Evolutionary conservation across 2,329 filamentous ascomycete species (phyloP).

Genomic region (Aspergillus sp.): DNA sequence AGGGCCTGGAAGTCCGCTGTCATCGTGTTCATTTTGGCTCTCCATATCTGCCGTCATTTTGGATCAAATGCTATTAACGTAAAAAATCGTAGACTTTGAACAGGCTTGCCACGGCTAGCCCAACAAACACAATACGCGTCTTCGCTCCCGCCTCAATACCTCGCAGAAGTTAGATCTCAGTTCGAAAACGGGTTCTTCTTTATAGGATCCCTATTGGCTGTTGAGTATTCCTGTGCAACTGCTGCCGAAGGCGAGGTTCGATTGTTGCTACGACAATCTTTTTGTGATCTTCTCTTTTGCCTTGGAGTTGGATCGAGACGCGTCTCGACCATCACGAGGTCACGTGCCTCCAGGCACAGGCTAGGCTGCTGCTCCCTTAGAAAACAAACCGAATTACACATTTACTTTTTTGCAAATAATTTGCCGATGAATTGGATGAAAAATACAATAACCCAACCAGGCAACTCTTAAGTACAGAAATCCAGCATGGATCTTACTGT

Average conservation of each 20-base stretch:
- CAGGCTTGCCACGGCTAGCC: background rate
- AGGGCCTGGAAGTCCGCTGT: slow-evolving; percentile 72
- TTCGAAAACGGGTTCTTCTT: background rate
- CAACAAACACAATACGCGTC: slow-evolving; percentile 18
- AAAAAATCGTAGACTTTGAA: background rate
- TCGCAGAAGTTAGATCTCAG: background rate
- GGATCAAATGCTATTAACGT: background rate
- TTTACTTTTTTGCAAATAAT: background rate
- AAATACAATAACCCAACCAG: background rate
- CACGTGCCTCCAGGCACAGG: slow-evolving; percentile 29
- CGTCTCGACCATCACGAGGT: slow-evolving; percentile 37
- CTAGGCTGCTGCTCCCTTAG: slow-evolving; percentile 11
- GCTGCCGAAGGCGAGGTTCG: background rate
- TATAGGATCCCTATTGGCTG: background rate
- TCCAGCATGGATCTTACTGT: slow-evolving; percentile 1
- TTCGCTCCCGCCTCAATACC: slow-evolving; percentile 4
- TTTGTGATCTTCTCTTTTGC: background rate
- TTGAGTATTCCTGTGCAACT: background rate
- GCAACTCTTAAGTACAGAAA: background rate
- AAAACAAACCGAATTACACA: background rate
- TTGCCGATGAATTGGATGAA: background rate
- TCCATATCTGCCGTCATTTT: slow-evolving; percentile 55
- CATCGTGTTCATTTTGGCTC: slow-evolving; percentile 72
- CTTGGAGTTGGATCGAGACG: slow-evolving; percentile 22
- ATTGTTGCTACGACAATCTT: slow-evolving; percentile 25